These are phyloP conservation scores for Flaveria brownii DNA, from an alignment of 129 eudicot species.

Conservation along the genomic window DNA sequence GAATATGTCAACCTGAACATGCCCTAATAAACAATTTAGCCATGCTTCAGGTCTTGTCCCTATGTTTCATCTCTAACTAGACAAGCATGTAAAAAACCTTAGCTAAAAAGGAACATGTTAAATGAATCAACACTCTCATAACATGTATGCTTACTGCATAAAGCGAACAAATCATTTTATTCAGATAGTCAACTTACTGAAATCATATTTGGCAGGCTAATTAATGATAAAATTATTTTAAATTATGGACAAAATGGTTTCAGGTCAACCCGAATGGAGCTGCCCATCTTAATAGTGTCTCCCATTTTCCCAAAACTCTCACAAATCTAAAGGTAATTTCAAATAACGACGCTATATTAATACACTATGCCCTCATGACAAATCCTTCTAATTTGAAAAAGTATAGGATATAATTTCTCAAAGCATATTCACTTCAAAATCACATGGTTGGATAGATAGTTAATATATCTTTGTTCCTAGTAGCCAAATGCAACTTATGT, in stretches of 20 bases:
- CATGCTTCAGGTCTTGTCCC: not conserved
- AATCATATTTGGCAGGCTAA: not conserved
- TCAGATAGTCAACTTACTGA: not conserved
- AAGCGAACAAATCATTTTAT: too few relatives aligned
- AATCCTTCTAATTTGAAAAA: not conserved
- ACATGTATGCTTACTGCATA: not conserved
- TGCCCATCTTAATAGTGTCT: not conserved
- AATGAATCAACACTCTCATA: not conserved
- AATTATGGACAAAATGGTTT: not conserved
- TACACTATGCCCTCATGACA: not conserved
- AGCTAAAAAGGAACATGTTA: not conserved
- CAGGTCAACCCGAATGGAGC: not conserved
- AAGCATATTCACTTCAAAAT: not conserved
- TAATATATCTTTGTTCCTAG: not conserved
- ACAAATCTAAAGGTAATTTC: not conserved
- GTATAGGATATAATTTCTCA: not conserved
- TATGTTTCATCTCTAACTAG: slow-evolving; percentile 1
- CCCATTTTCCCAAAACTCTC: not conserved
- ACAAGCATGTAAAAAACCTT: not conserved
- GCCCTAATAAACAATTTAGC: too few relatives aligned
- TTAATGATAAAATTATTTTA: not conserved
- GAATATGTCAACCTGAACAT: not conserved
- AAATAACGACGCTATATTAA: not conserved
- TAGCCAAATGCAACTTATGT: not conserved
- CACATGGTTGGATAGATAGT: not conserved